Evolutionary conservation across 768 basidiomycete genomes (phyloP).

Genomic region (Pholiota conissans): DNA sequence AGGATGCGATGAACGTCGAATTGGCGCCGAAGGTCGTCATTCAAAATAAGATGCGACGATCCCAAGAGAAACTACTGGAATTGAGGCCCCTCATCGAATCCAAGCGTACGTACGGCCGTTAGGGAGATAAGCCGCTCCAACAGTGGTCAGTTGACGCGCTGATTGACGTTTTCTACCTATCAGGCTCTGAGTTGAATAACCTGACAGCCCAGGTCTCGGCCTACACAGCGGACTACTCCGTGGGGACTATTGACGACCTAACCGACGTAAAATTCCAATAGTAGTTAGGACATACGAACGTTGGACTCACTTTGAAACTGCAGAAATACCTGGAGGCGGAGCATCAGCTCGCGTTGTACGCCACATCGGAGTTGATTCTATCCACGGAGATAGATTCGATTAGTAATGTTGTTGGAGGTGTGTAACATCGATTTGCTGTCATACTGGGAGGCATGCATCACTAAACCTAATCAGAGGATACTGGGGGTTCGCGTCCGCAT

Average conservation of each 20-base stretch:
- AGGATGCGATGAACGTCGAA: slow-evolving; percentile 68
- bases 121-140: background rate
- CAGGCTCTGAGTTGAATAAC: slow-evolving; percentile 48
- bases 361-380: slow-evolving; percentile 56
- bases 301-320: slow-evolving; percentile 6
- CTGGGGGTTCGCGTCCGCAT: slow-evolving; percentile 70
- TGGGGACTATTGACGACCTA: slow-evolving; percentile 59
- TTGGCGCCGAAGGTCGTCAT: slow-evolving; percentile 72
- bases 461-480: slow-evolving; percentile 53
- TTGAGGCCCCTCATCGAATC: slow-evolving; percentile 53
- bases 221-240: slow-evolving; percentile 46
- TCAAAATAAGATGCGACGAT: slow-evolving; percentile 72
- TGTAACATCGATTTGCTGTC: slow-evolving; percentile 18
- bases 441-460: slow-evolving; percentile 2
- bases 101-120: slow-evolving; percentile 50
- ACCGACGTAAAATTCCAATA: slow-evolving; percentile 50
- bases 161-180: slow-evolving; percentile 6
- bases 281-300: background rate
- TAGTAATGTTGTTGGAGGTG: slow-evolving; percentile 61
- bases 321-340: slow-evolving; percentile 65
- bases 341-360: slow-evolving; percentile 57
- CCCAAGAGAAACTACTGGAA: slow-evolving; percentile 63
- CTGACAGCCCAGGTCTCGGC: slow-evolving; percentile 44
- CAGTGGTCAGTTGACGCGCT: background rate
- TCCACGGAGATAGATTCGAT: slow-evolving; percentile 68